Conservation (phyloP, 768 basidiomycete species). For the Boletus edulis region DNA sequence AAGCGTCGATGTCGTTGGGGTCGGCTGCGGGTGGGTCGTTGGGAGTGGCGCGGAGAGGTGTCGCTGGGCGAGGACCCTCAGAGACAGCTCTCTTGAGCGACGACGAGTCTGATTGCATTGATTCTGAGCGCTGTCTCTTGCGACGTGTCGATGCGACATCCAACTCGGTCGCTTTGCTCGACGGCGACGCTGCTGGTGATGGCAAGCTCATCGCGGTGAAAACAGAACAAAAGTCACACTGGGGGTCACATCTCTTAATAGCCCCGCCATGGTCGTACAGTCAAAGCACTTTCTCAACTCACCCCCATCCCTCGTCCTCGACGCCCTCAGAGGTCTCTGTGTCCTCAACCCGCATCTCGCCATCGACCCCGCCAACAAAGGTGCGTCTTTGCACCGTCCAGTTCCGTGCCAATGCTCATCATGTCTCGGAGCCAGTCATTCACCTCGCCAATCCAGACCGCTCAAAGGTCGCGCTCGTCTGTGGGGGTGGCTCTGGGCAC, state of each 20-base stretch:
- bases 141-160: constrained; percentile 36
- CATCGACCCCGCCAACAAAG: constrained; percentile 70
- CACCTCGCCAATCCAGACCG: constrained; percentile 55
- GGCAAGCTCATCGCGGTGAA: constrained; percentile 42
- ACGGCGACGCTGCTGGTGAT: constrained; percentile 41
- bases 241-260: constrained; percentile 6
- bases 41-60: constrained; percentile 23
- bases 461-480: constrained; percentile 72
- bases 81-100: constrained; percentile 81
- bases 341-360: constrained; percentile 68
- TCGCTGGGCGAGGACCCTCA: constrained; percentile 53
- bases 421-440: constrained; percentile 46
- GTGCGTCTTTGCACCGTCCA: constrained; percentile 20
- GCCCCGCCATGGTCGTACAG: not conserved
- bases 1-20: constrained; percentile 57
- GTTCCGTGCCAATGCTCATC: not conserved
- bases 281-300: constrained; percentile 79
- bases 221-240: constrained; percentile 2
- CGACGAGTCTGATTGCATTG: constrained; percentile 72
- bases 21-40: constrained; percentile 29
- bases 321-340: constrained; percentile 74
- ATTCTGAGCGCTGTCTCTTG: constrained; percentile 73
- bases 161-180: constrained; percentile 38
- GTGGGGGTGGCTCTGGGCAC: constrained; percentile 86
- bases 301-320: constrained; percentile 66